Base-by-base conservation (phyloP, 2,329 filamentous ascomycete genomes). In the Pseudogymnoascus destructans region DNA sequence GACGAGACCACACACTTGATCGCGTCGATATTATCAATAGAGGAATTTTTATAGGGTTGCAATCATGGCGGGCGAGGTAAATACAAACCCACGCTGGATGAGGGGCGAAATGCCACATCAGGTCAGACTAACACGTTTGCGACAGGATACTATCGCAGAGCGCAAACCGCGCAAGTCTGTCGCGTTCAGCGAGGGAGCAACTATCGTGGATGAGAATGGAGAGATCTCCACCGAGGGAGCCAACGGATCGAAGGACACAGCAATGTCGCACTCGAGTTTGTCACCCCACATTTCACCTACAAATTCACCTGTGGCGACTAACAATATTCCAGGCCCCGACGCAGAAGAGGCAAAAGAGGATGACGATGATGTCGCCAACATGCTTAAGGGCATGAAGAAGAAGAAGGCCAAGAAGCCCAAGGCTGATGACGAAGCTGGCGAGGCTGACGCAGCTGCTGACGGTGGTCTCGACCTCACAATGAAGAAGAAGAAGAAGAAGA, bases 141-240 rank as follows among this genome's bases (percentile, higher is more conserved):
- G 54, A 58, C 57, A 69, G 65, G 66, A 67, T 59, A 59, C 59
- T 42, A 59, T 67, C 42, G 63, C 66, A 17, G 79, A 84, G 67
- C 79, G 80, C 70, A 90, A 87, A 73, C 83, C 86, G 69, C 87
- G 91, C 75, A 95, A 97, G 76, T 95, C 89, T 52, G 92, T 97
- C 69, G 85, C 90, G 64, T 97, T 97, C 73, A 91, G 86, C 71
- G 87, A 93, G 73, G 88, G 89, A 69, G 82, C 89, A 67, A 81
- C 87, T 64, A 84, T 95, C 68, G 91, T 96, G 72, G 88, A 95
- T 77, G 82, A 83, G 73, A 88, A 95, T 79, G 92, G 92, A 68
- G 82, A 85, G 70, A 83, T 96, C 70, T 89, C 82, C 68, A 84
- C 87, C 74, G 79, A 82, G 71, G 78, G 80, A 66, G 73, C 77